phyloP scores from a whole-genome alignment of 1,139 yeast genomes.

The Pichiaceae sp. region DNA sequence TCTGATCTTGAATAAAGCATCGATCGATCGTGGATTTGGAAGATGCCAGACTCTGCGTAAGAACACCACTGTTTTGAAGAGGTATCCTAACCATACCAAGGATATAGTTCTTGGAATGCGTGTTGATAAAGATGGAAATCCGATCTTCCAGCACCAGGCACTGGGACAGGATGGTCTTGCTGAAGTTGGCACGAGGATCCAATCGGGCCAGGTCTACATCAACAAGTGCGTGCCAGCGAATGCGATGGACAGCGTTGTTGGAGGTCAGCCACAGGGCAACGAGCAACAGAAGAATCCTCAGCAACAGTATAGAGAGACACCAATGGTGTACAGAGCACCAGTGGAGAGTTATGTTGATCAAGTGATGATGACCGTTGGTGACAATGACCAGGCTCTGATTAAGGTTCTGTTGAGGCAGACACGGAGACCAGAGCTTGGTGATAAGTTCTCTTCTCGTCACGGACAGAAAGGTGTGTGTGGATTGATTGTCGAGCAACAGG shows the following conservation, averaged over 20 bases:
- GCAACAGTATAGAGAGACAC: constrained; percentile 74
- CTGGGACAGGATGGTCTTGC: constrained; percentile 95
- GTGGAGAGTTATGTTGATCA: constrained; percentile 94
- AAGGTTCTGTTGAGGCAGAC: constrained; percentile 91
- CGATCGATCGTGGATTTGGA: constrained; percentile 95
- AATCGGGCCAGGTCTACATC: constrained; percentile 88
- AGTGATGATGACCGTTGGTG: constrained; percentile 95
- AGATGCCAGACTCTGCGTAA: constrained; percentile 96
- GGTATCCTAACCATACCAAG: constrained; percentile 89
- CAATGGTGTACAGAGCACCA: constrained; percentile 87
- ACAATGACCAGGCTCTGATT: constrained; percentile 88
- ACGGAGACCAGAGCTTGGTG: constrained; percentile 96
- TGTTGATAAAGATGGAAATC: constrained; percentile 69
- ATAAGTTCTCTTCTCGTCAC: constrained; percentile 92
- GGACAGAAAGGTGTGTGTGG: constrained; percentile 99
- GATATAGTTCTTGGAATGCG: constrained; percentile 90
- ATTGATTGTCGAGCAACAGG: constrained; percentile 92
- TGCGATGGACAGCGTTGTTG: constrained; percentile 66
- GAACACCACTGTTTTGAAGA: constrained; percentile 79
- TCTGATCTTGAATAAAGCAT: constrained; percentile 82
- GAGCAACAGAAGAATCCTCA: constrained; percentile 24
- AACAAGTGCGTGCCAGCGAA: constrained; percentile 89
- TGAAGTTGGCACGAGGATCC: constrained; percentile 87
- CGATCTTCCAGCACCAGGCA: constrained; percentile 79
- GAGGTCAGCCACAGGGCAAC: constrained; percentile 21